Evolutionary conservation across 75 land plant species (phyloP).

Genomic region (Isoetes taiwanensis): DNA sequence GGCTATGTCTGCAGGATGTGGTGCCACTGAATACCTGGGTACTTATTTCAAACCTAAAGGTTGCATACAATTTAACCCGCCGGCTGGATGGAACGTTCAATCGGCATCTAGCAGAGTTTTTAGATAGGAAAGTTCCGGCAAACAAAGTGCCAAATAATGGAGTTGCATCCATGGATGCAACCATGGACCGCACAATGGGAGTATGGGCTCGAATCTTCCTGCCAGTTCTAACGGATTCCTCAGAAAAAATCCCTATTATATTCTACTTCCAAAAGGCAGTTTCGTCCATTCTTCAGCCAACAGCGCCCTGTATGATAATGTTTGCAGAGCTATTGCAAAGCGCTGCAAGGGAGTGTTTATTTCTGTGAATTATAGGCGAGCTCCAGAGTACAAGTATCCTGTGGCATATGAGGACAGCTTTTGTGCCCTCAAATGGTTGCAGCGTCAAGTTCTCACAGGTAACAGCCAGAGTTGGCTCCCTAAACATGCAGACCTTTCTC

Average conservation of each 20-base stretch:
- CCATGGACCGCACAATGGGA: conserved; percentile 33
- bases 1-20: conserved; percentile 45
- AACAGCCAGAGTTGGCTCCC: conserved; percentile 11
- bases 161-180: conserved; percentile 48
- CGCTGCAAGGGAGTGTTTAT: conserved; percentile 52
- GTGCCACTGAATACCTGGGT: conserved; percentile 73
- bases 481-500: conserved; percentile 11
- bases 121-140: conserved; percentile 63
- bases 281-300: conserved; percentile 67
- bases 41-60: conserved; percentile 72
- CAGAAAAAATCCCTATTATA: conserved; percentile 37
- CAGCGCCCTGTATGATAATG: conserved; percentile 53
- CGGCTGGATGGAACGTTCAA: conserved; percentile 89
- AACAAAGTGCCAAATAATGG: conserved; percentile 51
- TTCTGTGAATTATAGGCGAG: conserved; percentile 77
- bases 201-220: conserved; percentile 57
- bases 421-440: conserved; percentile 49
- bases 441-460: conserved; percentile 5
- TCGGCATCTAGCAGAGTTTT: conserved; percentile 57
- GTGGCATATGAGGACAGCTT: conserved; percentile 75
- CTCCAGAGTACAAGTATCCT: conserved; percentile 73
- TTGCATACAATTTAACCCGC: conserved; percentile 70
- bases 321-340: conserved; percentile 60
- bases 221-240: conserved; percentile 17
- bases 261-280: conserved; percentile 86